Conservation (phyloP, 1,139 yeast species). For the Geotrichum candidum region DNA sequence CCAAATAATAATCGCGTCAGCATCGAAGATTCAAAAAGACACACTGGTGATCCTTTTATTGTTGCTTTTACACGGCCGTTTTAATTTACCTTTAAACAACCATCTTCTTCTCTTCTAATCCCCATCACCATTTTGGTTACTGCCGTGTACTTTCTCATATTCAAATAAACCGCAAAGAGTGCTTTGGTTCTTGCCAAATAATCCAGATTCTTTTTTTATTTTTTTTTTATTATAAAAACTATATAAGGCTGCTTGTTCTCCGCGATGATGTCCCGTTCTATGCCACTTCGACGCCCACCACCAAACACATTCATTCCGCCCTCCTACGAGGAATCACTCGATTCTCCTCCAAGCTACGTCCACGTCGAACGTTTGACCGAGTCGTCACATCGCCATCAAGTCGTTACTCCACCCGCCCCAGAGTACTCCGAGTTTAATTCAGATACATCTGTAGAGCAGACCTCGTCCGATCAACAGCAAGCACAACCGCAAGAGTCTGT, state of each 20-base stretch:
- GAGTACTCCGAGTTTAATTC: neutral
- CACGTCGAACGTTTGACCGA: neutral
- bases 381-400: neutral
- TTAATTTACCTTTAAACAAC: no score
- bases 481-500: neutral
- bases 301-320: neutral
- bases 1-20: no score
- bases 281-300: neutral
- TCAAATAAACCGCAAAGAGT: neutral
- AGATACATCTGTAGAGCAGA: neutral
- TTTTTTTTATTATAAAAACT: neutral
- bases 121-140: no score
- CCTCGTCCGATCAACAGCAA: neutral
- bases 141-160: no score
- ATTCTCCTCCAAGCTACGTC: neutral
- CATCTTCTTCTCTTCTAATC: no score
- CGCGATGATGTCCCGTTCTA: neutral
- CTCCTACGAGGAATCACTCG: neutral
- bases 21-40: no score
- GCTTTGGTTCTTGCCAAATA: neutral
- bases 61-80: no score
- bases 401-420: neutral
- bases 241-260: neutral
- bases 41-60: no score
- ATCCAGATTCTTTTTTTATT: no score